Evolutionary conservation across 495 filamentous ascomycete genomes (phyloP), one percentile per base, ranked within the genome.

Genomic region (Margaritispora aquatica): DNA sequence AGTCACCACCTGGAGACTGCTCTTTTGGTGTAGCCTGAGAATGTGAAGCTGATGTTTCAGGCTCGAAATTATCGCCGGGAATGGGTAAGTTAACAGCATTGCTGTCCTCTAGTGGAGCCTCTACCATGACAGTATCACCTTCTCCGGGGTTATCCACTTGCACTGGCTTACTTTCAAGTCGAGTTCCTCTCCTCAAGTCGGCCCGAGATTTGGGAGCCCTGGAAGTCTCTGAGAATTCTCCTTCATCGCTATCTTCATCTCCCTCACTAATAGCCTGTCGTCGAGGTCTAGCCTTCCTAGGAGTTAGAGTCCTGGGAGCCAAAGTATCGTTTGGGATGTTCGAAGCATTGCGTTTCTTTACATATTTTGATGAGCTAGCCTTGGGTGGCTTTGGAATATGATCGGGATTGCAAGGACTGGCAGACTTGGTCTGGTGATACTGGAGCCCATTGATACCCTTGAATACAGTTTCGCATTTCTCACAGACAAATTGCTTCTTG

Each of bases 371-470:
- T n/a, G 38, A 3, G 38, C 11, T 2, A n/a, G 13, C 22, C 11
- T 34, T 26, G 1, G 20, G 23, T 48, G 68, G 21, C 41, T 63
- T 36, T 29, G 74, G 73, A 48, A 75, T 67, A 24, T 68, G 77
- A n/a, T 70, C 68, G 2, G 78, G 76, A 60, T 83, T 83, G 63
- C 80, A 83, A 19, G 69, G 24, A 17, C 71, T 70, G 47, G 71
- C 69, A 1, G 78, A 77, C 50, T 78, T 78, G 1, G 69, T 74
- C 1, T 73, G 63, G 55, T 83, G 80, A 61, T 83, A 83, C 38
- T 79, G 71, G 26, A 83, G 67, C 0, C 80, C 80, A 29, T 74
- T 68, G 19, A 76, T 70, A 55, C 82, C 81, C 58, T 80, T 81
- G 74, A 75, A 83, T 22, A 63, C 61, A 7, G 69, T 70, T 13